Evolutionary conservation across 2,329 filamentous ascomycete genomes (phyloP).

Genomic region (Herpotrichia juniperi): DNA sequence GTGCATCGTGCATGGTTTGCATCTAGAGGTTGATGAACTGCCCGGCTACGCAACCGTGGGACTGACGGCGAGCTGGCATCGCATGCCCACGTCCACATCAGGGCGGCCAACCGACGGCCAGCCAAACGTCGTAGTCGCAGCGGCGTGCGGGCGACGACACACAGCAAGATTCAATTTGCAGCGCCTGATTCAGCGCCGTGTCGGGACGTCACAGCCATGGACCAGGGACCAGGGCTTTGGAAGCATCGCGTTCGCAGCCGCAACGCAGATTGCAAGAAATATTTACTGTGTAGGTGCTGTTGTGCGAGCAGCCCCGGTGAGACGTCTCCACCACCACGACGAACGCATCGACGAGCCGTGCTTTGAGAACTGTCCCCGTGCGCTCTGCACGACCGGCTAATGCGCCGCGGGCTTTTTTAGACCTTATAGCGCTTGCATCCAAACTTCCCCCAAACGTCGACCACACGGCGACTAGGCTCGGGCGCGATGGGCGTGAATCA

Average conservation of each 20-base stretch:
- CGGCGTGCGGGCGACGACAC: constrained; percentile 29
- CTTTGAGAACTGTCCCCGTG: constrained; percentile 41
- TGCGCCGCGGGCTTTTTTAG: constrained; percentile 41
- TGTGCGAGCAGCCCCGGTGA: constrained; percentile 9
- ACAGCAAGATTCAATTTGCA: constrained; percentile 18
- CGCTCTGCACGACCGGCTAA: constrained; percentile 41
- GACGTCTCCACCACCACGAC: constrained; percentile 10
- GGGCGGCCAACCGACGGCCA: constrained; percentile 26
- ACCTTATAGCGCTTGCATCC: constrained; percentile 31
- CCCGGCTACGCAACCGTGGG: constrained; percentile 23
- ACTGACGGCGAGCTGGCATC: constrained; percentile 31
- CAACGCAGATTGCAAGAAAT: constrained; percentile 21
- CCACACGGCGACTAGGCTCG: constrained; percentile 26
- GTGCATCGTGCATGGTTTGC: constrained; percentile 30
- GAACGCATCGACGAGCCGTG: constrained; percentile 21
- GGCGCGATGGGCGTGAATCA: constrained; percentile 23
- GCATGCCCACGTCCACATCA: constrained; percentile 27
- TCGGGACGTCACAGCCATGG: constrained; percentile 31
- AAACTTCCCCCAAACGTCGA: constrained; percentile 36
- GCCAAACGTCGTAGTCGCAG: constrained; percentile 30
- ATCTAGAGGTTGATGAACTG: constrained; percentile 29
- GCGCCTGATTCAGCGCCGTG: constrained; percentile 24
- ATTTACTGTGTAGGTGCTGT: constrained; percentile 29
- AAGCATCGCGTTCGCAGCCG: constrained; percentile 37
- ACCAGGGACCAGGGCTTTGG: constrained; percentile 35